These are phyloP conservation scores for Ascochyta pisi DNA, from an alignment of 2,329 filamentous ascomycete genomes.

Conservation along the genomic window DNA sequence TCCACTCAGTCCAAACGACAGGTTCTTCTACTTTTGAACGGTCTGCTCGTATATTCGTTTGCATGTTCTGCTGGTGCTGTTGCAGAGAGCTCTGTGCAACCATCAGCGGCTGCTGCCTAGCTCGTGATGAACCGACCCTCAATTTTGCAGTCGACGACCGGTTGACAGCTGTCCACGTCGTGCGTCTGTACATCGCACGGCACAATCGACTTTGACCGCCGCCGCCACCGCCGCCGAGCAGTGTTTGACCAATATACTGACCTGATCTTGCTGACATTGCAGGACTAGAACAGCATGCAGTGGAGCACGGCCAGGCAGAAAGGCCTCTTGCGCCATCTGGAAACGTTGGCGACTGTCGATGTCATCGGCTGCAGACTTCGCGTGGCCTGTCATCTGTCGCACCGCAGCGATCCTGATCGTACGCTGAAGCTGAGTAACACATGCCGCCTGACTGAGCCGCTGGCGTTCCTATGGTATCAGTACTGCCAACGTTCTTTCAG, in stretches of 20 bases:
- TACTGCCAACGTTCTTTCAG: slow-evolving; percentile 8
- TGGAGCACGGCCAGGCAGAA: slow-evolving; percentile 32
- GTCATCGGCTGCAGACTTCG: slow-evolving; percentile 19
- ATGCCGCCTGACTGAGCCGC: slow-evolving; percentile 9
- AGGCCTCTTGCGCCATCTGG: slow-evolving; percentile 21
- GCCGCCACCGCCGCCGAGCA: slow-evolving; percentile 1
- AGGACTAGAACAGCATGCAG: slow-evolving; percentile 25
- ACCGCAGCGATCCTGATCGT: neutral
- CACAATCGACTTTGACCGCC: slow-evolving; percentile 12
- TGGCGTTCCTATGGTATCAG: slow-evolving; percentile 3
- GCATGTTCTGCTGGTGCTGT: neutral
- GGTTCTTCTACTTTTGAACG: neutral
- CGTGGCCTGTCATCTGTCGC: slow-evolving; percentile 2
- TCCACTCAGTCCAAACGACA: neutral
- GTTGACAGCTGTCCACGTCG: slow-evolving; percentile 20
- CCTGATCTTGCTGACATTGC: slow-evolving; percentile 30
- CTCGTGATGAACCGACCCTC: slow-evolving; percentile 28
- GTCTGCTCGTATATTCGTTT: neutral
- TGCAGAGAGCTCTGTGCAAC: neutral
- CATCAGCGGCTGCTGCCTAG: slow-evolving; percentile 30
- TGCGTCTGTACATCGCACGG: slow-evolving; percentile 16
- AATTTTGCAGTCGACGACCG: slow-evolving; percentile 20
- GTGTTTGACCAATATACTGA: slow-evolving; percentile 14
- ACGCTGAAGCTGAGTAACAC: slow-evolving; percentile 1
- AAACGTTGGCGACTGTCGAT: slow-evolving; percentile 21